Evolutionary conservation across 129 eudicot genomes (phyloP).

Genomic region (Tagetes patula): DNA sequence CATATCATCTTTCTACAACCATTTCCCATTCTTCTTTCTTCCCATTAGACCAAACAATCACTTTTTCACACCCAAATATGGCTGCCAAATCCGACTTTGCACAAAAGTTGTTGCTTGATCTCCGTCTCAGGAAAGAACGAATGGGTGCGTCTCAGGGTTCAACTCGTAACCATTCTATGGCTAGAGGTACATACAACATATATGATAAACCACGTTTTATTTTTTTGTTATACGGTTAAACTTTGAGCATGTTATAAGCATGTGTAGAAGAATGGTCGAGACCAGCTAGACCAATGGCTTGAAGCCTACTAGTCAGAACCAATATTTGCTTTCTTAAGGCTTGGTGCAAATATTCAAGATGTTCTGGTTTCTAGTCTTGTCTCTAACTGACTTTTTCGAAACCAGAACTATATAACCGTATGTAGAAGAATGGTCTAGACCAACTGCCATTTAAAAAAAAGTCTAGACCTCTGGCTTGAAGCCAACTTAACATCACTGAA

Average conservation of each 20-base stretch:
- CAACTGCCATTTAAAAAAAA: too few relatives aligned
- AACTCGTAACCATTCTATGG: conserved; percentile 23
- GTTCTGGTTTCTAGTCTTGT: too few relatives aligned
- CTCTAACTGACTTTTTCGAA: too few relatives aligned
- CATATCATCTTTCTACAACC: conserved; percentile 16
- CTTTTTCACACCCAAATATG: conserved; percentile 30
- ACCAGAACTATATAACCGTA: too few relatives aligned
- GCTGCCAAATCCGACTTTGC: conserved; percentile 77
- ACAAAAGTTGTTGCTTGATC: conserved; percentile 84
- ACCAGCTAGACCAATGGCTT: not conserved
- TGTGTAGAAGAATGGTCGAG: not conserved
- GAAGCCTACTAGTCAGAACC: not conserved
- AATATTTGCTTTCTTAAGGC: not conserved
- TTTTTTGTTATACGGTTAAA: not conserved
- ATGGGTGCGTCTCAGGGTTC: conserved; percentile 64
- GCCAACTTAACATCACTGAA: too few relatives aligned
- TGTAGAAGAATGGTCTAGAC: too few relatives aligned
- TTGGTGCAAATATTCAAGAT: too few relatives aligned
- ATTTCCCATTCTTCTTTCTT: conserved; percentile 14
- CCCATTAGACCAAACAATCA: not conserved
- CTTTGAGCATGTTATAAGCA: not conserved
- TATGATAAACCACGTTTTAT: not conserved
- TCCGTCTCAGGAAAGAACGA: conserved; percentile 68
- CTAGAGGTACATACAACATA: conserved; percentile 51
- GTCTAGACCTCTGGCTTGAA: too few relatives aligned